Percentiles rank a stretch among this genome's conserved stretches.
These are phyloP conservation scores for Clarireedia paspali DNA, from an alignment of 2,329 filamentous ascomycete species.

Conservation along the genomic window DNA sequence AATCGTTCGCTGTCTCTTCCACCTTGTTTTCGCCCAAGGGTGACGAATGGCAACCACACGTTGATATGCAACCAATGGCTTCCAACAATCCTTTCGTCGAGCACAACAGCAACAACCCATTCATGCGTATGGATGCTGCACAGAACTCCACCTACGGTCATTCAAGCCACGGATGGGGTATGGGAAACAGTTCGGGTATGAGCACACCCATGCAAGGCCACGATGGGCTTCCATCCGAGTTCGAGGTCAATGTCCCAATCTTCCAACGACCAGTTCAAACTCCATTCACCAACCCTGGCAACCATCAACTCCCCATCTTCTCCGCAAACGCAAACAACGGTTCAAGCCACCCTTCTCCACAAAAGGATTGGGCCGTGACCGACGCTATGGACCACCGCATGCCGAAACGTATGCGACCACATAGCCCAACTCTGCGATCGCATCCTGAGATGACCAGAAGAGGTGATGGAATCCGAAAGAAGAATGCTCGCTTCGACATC, in stretches of 20 bases:
- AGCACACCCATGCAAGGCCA: conserved; percentile 68
- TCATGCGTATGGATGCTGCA: conserved; percentile 52
- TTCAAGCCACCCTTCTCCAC: conserved; percentile 48
- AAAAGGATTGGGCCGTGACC: conserved; percentile 49
- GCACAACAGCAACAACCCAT: conserved; percentile 53
- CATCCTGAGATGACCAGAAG: conserved; percentile 59
- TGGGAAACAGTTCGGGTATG: conserved; percentile 52
- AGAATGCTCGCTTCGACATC: conserved; percentile 97
- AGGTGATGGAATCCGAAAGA: conserved; percentile 73
- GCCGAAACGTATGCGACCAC: conserved; percentile 56
- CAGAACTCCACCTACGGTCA: conserved; percentile 33
- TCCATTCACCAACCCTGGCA: conserved; percentile 46
- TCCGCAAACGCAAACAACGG: conserved; percentile 37
- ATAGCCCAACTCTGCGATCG: conserved; percentile 59
- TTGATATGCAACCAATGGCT: conserved; percentile 56
- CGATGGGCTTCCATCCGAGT: conserved; percentile 52
- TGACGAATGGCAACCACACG: conserved; percentile 51
- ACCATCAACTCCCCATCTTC: conserved; percentile 47
- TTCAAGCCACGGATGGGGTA: conserved; percentile 24
- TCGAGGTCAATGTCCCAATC: conserved; percentile 42
- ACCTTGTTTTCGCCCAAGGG: conserved; percentile 58
- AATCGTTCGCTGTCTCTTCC: conserved; percentile 53
- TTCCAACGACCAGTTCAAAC: conserved; percentile 46
- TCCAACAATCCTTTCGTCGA: conserved; percentile 57
- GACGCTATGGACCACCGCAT: conserved; percentile 42